Conservation (phyloP, 164 flowering plant genomes). For the Taxillus chinensis region DNA sequence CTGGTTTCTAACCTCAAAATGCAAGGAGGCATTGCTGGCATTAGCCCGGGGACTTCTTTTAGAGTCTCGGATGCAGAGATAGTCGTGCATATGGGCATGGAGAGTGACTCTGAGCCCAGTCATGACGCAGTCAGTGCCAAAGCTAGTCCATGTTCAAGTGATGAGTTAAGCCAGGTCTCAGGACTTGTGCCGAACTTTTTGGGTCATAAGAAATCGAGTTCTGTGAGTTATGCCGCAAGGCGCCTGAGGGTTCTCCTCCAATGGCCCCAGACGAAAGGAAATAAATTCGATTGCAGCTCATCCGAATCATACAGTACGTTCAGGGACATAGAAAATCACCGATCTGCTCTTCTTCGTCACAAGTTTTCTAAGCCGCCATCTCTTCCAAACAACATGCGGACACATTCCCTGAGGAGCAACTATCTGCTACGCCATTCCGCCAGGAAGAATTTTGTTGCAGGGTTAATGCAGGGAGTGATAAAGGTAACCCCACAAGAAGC, state of each 20-base stretch:
- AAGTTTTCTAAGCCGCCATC: conserved; percentile 17
- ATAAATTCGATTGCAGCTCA: conserved; percentile 13
- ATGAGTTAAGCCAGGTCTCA: conserved; percentile 24
- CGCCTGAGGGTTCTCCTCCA: conserved; percentile 32
- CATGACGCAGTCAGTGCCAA: conserved; percentile 24
- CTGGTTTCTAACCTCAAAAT: conserved; percentile 42
- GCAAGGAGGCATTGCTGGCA: conserved; percentile 41
- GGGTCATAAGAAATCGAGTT: conserved; percentile 19
- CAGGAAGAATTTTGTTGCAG: conserved; percentile 28
- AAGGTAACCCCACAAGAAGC: conserved; percentile 27
- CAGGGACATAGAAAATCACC: conserved; percentile 9
- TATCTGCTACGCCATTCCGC: conserved; percentile 33
- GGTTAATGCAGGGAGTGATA: conserved; percentile 37
- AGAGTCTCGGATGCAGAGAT: conserved; percentile 80
- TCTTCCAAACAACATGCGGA: conserved; percentile 15
- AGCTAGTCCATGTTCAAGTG: conserved; percentile 39
- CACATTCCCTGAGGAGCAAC: conserved; percentile 6
- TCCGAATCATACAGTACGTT: conserved; percentile 5
- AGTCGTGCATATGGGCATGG: conserved; percentile 46
- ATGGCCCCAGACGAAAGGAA: conserved; percentile 24
- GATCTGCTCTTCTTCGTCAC: conserved; percentile 30
- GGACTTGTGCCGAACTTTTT: conserved; percentile 5
- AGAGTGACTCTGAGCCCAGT: conserved; percentile 27
- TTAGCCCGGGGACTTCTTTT: conserved; percentile 86
- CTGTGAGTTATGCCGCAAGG: conserved; percentile 21